These are phyloP conservation scores for Apiotrichum gracile DNA, from an alignment of 1,284 basidiomycete genomes.

Conservation along the genomic window DNA sequence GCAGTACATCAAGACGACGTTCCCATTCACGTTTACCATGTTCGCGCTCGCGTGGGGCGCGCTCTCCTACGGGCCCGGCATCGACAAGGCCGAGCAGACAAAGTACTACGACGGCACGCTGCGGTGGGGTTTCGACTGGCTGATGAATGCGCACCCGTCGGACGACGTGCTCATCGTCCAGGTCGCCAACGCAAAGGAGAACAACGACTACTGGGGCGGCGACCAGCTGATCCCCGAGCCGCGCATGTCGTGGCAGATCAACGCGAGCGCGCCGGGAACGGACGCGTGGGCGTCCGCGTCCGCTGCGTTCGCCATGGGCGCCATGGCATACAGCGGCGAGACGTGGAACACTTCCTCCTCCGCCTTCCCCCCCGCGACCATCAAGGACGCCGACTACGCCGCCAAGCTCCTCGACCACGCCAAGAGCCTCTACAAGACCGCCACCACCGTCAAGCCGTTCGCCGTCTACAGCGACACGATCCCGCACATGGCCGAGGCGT, in stretches of 20 bases:
- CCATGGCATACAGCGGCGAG: constrained; percentile 65
- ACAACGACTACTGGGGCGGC: constrained; percentile 72
- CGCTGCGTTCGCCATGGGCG: constrained; percentile 78
- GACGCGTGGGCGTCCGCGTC: constrained; percentile 77
- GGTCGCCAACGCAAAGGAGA: constrained; percentile 61
- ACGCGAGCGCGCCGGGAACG: constrained; percentile 70
- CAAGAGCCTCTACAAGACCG: constrained; percentile 63
- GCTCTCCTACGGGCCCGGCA: constrained; percentile 72
- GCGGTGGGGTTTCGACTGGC: constrained; percentile 85
- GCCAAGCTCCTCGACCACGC: constrained; percentile 65
- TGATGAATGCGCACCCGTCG: constrained; percentile 78
- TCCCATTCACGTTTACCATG: constrained; percentile 69
- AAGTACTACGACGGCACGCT: constrained; percentile 79
- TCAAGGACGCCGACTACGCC: constrained; percentile 69
- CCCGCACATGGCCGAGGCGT: constrained; percentile 60
- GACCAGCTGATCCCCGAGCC: constrained; percentile 69
- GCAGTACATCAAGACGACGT: constrained; percentile 75
- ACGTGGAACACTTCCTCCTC: constrained; percentile 50
- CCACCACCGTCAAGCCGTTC: constrained; percentile 51
- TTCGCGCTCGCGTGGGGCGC: constrained; percentile 84
- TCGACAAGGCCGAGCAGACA: constrained; percentile 75
- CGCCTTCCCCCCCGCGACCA: constrained; percentile 55
- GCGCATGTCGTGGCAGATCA: constrained; percentile 71
- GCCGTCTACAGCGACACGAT: constrained; percentile 53
- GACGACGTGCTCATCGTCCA: constrained; percentile 70